Percentiles rank a stretch among this genome's conserved stretches.
phyloP scores from a whole-genome alignment of 768 basidiomycete genomes.

The Agaricus subrufescens region DNA sequence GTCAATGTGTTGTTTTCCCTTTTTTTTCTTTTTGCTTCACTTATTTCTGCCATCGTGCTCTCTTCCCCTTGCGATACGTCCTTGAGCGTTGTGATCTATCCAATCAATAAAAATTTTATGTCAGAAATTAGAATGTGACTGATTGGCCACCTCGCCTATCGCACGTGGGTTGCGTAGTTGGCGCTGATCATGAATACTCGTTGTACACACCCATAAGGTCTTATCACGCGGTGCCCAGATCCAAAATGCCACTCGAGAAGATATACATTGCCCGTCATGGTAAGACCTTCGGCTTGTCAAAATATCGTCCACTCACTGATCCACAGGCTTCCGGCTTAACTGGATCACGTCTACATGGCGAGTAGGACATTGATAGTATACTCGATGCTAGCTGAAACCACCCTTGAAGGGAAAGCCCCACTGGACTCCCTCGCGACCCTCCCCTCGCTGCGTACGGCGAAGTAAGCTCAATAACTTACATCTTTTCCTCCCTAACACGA shows the following conservation, averaged over 20 bases:
- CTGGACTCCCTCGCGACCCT: constrained; percentile 70
- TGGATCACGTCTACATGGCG: constrained; percentile 69
- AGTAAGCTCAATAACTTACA: constrained; percentile 24
- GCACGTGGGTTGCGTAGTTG: not conserved
- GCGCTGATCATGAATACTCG: not conserved
- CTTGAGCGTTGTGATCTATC: constrained; percentile 14
- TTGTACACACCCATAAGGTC: not conserved
- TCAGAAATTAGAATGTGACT: not conserved
- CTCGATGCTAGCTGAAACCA: constrained; percentile 3
- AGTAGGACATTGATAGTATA: constrained; percentile 14
- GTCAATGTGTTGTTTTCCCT: not conserved
- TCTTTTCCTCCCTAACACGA: not conserved
- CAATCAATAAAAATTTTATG: not conserved
- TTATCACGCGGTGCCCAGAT: not conserved
- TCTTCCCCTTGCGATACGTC: constrained; percentile 10
- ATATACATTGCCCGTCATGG: constrained; percentile 71
- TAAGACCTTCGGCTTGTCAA: constrained; percentile 17
- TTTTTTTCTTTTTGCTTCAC: not conserved
- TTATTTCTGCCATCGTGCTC: not conserved
- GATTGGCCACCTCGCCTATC: not conserved
- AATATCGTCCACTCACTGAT: not conserved
- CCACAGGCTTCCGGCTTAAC: constrained; percentile 66
- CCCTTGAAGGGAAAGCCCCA: constrained; percentile 48
- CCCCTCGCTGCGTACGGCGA: constrained; percentile 71
- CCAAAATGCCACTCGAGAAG: constrained; percentile 45